Evolutionary conservation across 2,329 filamentous ascomycete species (phyloP).

Genomic region (Colletotrichum viniferum): DNA sequence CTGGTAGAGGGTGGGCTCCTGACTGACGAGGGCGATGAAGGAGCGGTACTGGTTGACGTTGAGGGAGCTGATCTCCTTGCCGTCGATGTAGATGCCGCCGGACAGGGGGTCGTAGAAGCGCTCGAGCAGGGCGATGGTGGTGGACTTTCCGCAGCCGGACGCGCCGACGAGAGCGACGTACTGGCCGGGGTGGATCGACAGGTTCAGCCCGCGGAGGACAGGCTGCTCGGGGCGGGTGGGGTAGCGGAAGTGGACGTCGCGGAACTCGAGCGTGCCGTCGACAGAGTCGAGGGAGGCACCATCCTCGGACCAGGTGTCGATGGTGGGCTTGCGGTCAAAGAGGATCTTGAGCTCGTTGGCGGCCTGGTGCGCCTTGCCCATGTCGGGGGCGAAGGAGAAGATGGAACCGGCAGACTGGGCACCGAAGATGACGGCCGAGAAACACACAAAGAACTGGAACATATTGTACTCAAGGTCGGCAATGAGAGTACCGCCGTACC

Average conservation of each 20-base stretch:
- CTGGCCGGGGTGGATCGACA: constrained; percentile 76
- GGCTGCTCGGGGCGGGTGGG: constrained; percentile 89
- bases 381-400: constrained; percentile 89
- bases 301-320: constrained; percentile 80
- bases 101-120: constrained; percentile 91
- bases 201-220: constrained; percentile 84
- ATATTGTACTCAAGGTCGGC: constrained; percentile 72
- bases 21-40: constrained; percentile 85
- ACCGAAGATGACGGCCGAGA: constrained; percentile 86
- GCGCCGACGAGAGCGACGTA: constrained; percentile 93
- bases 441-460: constrained; percentile 93
- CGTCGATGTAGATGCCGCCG: constrained; percentile 83
- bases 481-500: constrained; percentile 85
- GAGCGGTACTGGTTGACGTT: constrained; percentile 88
- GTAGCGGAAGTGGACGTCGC: constrained; percentile 92
- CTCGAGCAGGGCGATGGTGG: constrained; percentile 88
- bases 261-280: constrained; percentile 85
- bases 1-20: constrained; percentile 94
- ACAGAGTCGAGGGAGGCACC: constrained; percentile 68
- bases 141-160: constrained; percentile 92
- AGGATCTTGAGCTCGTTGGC: constrained; percentile 80
- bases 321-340: constrained; percentile 80
- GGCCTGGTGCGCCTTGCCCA: constrained; percentile 90
- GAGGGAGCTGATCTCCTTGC: constrained; percentile 77
- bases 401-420: constrained; percentile 89